Conservation (phyloP, 2,329 filamentous ascomycete genomes). For the Drechslerella coelobrocha region DNA sequence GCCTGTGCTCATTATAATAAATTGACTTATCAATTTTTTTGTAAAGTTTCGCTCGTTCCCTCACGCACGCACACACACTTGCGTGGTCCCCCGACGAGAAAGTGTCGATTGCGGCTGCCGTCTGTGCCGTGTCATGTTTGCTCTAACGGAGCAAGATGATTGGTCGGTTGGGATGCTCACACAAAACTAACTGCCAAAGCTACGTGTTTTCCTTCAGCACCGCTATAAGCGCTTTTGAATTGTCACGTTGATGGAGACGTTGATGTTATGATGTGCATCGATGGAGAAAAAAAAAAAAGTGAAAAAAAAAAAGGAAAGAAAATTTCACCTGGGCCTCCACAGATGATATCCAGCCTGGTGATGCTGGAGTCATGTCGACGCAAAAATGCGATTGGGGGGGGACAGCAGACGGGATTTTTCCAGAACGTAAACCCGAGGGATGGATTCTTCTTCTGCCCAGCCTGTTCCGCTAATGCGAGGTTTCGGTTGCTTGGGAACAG, state of each 20-base stretch:
- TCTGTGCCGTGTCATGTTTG: slow-evolving; percentile 8
- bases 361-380: too few relatives aligned
- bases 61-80: not conserved
- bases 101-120: slow-evolving; percentile 1
- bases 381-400: too few relatives aligned
- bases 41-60: too few relatives aligned
- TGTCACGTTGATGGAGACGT: not conserved
- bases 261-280: not conserved
- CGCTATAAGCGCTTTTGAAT: slow-evolving; percentile 1
- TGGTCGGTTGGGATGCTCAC: not conserved
- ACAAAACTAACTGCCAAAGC: not conserved
- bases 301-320: not conserved
- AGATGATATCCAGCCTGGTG: too few relatives aligned
- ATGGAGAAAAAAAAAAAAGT: not conserved
- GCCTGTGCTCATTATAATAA: not conserved
- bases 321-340: not conserved
- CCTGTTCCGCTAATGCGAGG: slow-evolving; percentile 17
- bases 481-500: slow-evolving; percentile 21
- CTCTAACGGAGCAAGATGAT: not conserved
- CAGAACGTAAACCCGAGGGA: slow-evolving; percentile 2
- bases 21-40: slow-evolving; percentile 4
- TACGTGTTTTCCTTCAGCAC: slow-evolving; percentile 6
- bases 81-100: not conserved
- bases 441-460: slow-evolving; percentile 1
- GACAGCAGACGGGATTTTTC: not conserved